Base-by-base conservation (phyloP, 805 yeast genomes). In the Cyberlindnera mississippiensis region DNA sequence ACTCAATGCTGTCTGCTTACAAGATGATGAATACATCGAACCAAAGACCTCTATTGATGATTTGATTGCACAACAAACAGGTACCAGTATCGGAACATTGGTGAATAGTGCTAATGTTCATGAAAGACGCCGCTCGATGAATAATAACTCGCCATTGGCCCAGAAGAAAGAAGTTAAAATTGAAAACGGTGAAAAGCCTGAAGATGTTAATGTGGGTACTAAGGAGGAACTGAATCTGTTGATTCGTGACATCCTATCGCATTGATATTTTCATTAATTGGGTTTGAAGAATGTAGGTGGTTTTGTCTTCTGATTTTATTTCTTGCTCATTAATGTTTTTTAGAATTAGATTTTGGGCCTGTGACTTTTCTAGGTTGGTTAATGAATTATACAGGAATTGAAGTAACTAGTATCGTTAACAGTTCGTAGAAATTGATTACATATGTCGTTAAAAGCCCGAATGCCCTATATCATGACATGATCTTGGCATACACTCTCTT, bases 171-270 rank as follows among this genome's bases (percentile, higher is more conserved):
- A 48, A 28, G 15, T 37, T 10, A 37, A 39, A 28, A 14, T 5
- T 7, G 35, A 29, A 17, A 30, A 31, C 24, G 28, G 30, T 28
- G 40, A 37, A 10, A 15, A 27, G 3, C 10, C 28, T 7, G 42
- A 44, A 4, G 42, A 46, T 6, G 30, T 40, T 28, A 75, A 76
- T 51, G 62, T 72, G 35, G 85, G 85, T 6, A 69, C 80, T 0
- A 73, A 77, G 28, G 84, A 82, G 41, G 95, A 85, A 56, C 64
- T 85, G 48, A 76, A 79, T 50, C 78, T 87, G 85, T 64, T 84
- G 40, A 70, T 85, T 28, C 81, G 78, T 61, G 90, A 82, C 51
- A 71, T 84, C 39, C 53, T 50, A 40, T 29, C 45, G 33, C 37
- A 42, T 48, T 15, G 49, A 49, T 24, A 9, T 12, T 15, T 5